Evolutionary conservation across 352 stramenopile species (phyloP).

Genomic region (Phytopythium chamaehyphon): DNA sequence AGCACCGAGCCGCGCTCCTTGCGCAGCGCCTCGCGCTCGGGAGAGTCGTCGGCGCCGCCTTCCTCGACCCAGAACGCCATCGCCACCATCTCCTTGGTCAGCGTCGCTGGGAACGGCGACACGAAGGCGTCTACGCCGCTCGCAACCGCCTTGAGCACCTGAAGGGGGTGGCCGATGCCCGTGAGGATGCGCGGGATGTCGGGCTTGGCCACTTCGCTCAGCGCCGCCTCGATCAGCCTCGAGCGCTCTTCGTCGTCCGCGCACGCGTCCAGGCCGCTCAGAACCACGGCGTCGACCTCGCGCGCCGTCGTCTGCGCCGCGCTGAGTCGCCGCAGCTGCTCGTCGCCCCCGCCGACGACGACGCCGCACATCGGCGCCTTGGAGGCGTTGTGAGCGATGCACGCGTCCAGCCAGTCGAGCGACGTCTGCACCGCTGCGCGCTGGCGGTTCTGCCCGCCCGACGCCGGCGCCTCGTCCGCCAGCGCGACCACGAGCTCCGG

Average conservation of each 20-base stretch:
- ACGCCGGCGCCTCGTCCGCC: slow-evolving; percentile 55
- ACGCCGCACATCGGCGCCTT: slow-evolving; percentile 48
- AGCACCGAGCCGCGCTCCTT: slow-evolving; percentile 47
- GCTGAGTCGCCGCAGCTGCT: slow-evolving; percentile 43
- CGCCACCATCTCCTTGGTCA: slow-evolving; percentile 46
- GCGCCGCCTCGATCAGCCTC: slow-evolving; percentile 38
- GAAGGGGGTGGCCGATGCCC: slow-evolving; percentile 59
- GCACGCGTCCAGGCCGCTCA: slow-evolving; percentile 57
- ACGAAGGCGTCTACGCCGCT: slow-evolving; percentile 66
- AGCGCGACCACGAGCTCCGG: slow-evolving; percentile 61
- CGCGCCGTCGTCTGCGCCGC: slow-evolving; percentile 63
- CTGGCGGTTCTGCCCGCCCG: slow-evolving; percentile 64
- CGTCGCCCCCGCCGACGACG: slow-evolving; percentile 60
- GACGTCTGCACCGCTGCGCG: slow-evolving; percentile 55
- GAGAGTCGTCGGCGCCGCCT: slow-evolving; percentile 21
- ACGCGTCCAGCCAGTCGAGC: slow-evolving; percentile 71
- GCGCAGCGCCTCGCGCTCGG: slow-evolving; percentile 15
- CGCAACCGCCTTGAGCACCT: slow-evolving; percentile 48
- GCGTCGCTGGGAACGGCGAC: slow-evolving; percentile 49
- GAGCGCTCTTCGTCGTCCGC: slow-evolving; percentile 29
- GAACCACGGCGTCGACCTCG: slow-evolving; percentile 55
- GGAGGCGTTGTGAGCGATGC: slow-evolving; percentile 21
- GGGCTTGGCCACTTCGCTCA: slow-evolving; percentile 27
- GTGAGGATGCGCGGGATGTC: slow-evolving; percentile 56
- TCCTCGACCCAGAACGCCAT: slow-evolving; percentile 57